Base-by-base conservation (phyloP, 768 basidiomycete species). In the Termitomyces sp. region DNA sequence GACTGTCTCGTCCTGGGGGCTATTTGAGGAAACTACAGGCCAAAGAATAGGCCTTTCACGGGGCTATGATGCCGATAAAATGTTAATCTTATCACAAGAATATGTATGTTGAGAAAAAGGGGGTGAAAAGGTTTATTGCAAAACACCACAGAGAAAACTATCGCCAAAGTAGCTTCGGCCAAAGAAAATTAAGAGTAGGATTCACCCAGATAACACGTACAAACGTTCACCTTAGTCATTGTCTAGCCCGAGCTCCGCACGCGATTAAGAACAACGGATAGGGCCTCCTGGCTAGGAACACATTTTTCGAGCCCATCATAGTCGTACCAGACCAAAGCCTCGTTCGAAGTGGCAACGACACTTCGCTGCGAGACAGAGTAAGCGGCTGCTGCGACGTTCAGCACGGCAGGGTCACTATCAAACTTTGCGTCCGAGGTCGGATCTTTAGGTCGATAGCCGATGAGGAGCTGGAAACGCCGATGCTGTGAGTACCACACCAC, bases 241-340 rank as follows among this genome's bases (percentile, higher is more conserved):
- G 26, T 21, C 42, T 55, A 44, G n/a, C 14, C 47, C 49, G 48
- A 45, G n/a, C 17, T 38, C 33, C 53, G 54, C 44, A 55, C 50
- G 30, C 66, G 62, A 55, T 63, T 61, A 19, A 55, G 63, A 37
- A 76, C 58, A 14, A 74, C 71, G 35, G 72, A 70, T 65, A 73
- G 71, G 4, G 72, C 68, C 37, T 74, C 73, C 55, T 82, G 77
- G 0, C 81, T 83, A 6, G 87, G 86, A 62, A 79, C 78, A 58
- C 80, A 82, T 68, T 87, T 90, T 68, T 70, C 76, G 53, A 87
- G 75, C 17, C 61, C 73, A 55, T 87, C 84, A 60, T 91, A 90
- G 66, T 91, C 85, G 58, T 89, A 91, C 89, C 89, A 91, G 9
- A 89, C 88, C 19, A 87, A 64, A 3, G 78, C 75, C 55, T 84